Percentiles rank a stretch among this genome's conserved stretches.
Evolutionary conservation across 2,329 filamentous ascomycete genomes (phyloP).

Genomic region (Endoconidiophora polonica): DNA sequence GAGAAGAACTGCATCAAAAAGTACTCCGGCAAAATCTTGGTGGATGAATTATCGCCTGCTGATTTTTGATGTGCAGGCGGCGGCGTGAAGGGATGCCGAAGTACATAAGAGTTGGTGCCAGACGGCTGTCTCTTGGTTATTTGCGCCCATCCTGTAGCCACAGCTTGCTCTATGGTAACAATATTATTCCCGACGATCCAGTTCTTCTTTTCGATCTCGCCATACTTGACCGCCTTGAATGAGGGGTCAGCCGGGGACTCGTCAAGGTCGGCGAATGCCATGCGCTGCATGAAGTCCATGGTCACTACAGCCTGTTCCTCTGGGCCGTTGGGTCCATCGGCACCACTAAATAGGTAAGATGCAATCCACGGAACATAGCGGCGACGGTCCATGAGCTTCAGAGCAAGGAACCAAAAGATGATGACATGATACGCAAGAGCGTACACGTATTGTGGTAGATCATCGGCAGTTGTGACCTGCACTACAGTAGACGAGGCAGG

Average conservation of each 20-base stretch:
- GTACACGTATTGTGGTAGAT: slow-evolving; percentile 85
- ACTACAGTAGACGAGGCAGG: slow-evolving; percentile 12
- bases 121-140: slow-evolving; percentile 57
- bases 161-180: slow-evolving; percentile 56
- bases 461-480: slow-evolving; percentile 20
- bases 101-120: slow-evolving; percentile 42
- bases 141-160: slow-evolving; percentile 48
- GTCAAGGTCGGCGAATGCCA: slow-evolving; percentile 70
- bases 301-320: slow-evolving; percentile 91
- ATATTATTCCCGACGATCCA: slow-evolving; percentile 63
- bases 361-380: slow-evolving; percentile 83
- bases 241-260: slow-evolving; percentile 51
- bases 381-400: slow-evolving; percentile 69
- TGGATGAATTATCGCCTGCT: slow-evolving; percentile 29
- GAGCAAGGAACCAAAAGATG: slow-evolving; percentile 86
- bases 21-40: slow-evolving; percentile 55
- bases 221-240: slow-evolving; percentile 49
- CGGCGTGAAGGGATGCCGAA: slow-evolving; percentile 42
- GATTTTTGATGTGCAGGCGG: slow-evolving; percentile 38
- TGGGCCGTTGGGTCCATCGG: slow-evolving; percentile 50
- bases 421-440: slow-evolving; percentile 89
- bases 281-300: slow-evolving; percentile 85
- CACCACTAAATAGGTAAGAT: slow-evolving; percentile 67
- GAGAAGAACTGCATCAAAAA: slow-evolving; percentile 53
- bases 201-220: slow-evolving; percentile 47